Conservation (phyloP, 2,329 filamentous ascomycete genomes). For the Helicocarpus griseus region DNA sequence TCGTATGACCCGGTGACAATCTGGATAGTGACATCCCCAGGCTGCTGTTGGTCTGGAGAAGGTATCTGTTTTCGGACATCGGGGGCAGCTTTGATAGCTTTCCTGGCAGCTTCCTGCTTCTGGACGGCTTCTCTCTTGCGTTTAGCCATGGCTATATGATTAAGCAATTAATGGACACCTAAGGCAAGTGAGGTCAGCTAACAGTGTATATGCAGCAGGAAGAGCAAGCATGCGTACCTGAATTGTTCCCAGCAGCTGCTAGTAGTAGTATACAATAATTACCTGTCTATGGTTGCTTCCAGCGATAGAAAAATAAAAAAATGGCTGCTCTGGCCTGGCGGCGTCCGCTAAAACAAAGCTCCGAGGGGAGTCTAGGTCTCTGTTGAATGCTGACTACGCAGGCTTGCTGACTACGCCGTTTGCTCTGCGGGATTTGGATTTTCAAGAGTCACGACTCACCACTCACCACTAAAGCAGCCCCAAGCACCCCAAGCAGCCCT, state of each 20-base stretch:
- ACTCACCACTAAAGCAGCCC: not conserved
- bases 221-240: not conserved
- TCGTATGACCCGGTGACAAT: conserved; percentile 93
- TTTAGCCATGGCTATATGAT: conserved; percentile 33
- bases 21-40: conserved; percentile 55
- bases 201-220: not conserved
- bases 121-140: conserved; percentile 33
- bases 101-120: conserved; percentile 21
- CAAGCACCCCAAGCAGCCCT: not conserved
- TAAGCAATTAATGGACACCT: not conserved
- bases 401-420: not conserved
- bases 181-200: not conserved
- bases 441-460: not conserved
- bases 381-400: too few relatives aligned
- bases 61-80: conserved; percentile 8
- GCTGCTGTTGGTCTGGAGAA: conserved; percentile 15
- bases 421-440: not conserved
- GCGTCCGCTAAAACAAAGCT: conserved; percentile 6
- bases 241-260: too few relatives aligned
- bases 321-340: not conserved
- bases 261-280: too few relatives aligned
- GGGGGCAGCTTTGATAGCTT: conserved; percentile 23
- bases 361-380: not conserved
- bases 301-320: not conserved
- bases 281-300: not conserved